Conservation (phyloP, 305 asterid genomes). For the Fraxinus floribunda region DNA sequence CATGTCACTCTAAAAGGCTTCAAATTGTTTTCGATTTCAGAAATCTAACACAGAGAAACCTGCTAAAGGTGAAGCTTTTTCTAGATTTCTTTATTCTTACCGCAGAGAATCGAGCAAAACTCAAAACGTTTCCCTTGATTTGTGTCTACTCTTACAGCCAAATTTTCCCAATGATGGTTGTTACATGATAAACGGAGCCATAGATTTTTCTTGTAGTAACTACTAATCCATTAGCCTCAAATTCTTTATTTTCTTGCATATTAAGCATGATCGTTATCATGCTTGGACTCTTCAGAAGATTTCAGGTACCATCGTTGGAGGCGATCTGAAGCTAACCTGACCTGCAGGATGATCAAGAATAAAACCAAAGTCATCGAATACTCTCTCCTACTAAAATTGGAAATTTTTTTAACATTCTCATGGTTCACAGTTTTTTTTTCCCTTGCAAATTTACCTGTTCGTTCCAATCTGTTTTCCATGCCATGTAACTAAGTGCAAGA, state of each 20-base stretch:
- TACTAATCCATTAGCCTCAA: background rate
- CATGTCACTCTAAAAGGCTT: too few species aligned
- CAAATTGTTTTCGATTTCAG: background rate
- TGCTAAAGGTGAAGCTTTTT: background rate
- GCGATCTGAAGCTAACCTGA: conserved; percentile 34
- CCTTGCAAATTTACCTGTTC: conserved; percentile 26
- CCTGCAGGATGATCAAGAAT: background rate
- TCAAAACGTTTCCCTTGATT: background rate
- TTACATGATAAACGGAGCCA: background rate
- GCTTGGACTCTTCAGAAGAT: conserved; percentile 29
- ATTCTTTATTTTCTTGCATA: background rate
- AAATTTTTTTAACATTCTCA: background rate
- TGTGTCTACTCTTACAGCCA: background rate
- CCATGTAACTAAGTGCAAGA: conserved; percentile 52
- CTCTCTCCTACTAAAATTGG: background rate
- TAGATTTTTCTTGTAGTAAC: background rate
- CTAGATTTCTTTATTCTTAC: background rate
- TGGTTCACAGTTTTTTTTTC: background rate
- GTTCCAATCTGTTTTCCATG: conserved; percentile 53
- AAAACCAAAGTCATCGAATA: background rate
- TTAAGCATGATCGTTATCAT: conserved; percentile 34
- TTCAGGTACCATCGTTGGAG: conserved; percentile 41
- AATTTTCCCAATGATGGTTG: background rate
- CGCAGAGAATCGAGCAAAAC: background rate
- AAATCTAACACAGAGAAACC: background rate